Evolutionary conservation across 2,329 filamentous ascomycete species (phyloP), one percentile per base, ranked within the genome.

Genomic region (Colletotrichum cuscutae): DNA sequence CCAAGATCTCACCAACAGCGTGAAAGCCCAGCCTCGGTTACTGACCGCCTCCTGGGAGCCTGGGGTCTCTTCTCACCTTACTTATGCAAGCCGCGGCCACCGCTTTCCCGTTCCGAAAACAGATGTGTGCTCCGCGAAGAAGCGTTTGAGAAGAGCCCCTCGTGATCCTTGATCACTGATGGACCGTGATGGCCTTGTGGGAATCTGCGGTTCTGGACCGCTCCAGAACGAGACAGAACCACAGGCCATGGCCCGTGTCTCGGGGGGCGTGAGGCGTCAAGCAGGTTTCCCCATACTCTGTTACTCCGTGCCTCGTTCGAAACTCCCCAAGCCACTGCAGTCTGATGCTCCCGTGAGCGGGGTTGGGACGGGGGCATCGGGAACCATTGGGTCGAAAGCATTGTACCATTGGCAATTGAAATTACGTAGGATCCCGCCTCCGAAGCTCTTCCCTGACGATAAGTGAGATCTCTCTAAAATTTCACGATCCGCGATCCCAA

Each of bases 61-160:
- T 32, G 30, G 30, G 30, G 37, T 42, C 37, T 42, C 37, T 7
- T 42, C 37, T 42, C 37, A 42, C 37, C 37, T 42, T 15, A 42
- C 42, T 4, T 22, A 49, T 49, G 42, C 42, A 49, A 3, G 42
- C 42, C 28, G 37, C 52, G 58, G 56, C 69, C 52, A 52, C 58
- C 64, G 26, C 58, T 30, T 32, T 67, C 49, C 57, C 59, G 65
- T 65, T 72, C 66, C 66, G 66, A 72, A 72, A 70, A 46, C 70
- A 70, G 59, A 15, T 12, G 37, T 56, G 32, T 52, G 42, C 46
- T 65, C 60, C 46, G 66, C 37, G 65, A 24, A 19, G n/a, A n/a
- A 15, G 15, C 22, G 37, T 22, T 65, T 3, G 35, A 32, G 46
- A 62, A 26, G 15, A 6, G 64, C 53, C 53, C 59, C 61, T 49